Base-by-base conservation (phyloP, 306 rosid genomes). In the Lithocarpus polystachyus region DNA sequence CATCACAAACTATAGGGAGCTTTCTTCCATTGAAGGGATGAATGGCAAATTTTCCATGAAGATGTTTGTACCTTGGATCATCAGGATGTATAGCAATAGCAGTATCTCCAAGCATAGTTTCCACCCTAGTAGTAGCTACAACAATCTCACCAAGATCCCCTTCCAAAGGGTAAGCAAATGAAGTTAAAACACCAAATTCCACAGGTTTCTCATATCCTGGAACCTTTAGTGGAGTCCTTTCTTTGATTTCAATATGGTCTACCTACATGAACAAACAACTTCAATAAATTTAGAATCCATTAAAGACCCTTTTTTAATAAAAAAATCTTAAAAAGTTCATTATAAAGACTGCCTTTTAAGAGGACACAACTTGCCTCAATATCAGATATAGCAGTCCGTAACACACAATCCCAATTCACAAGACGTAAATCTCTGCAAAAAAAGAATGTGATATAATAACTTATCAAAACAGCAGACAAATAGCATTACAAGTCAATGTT, bases 51-150 rank as follows among this genome's bases (percentile, higher is more conserved):
- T 95, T 95, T 67, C 99, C 98, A 59, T 93, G 98, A 80, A 95
- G 91, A 75, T 81, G 87, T 17, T 35, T 82, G 82, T 91, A 95
- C 87, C 97, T 85, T 22, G 76, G 79, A 79, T 95, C 98, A 54
- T 81, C 78, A 53, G 99, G 96, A 82, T 93, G 98, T 73, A 95
- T 69, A 40, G 99, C 97, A 78, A 95, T 90, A 51, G 99, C 98
- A 78, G 97, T 89, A 85, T 95, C 99, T 18, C 99, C 99, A 33
- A 95, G 98, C 98, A 95, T 95, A 10, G 98, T 93, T 84, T 95
- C 99, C 76, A 95, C 89, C 79, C 99, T 84, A 74, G 98, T 95
- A 51, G 99, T 93, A 75, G 98, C 98, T 68, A 93, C 98, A 79
- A 95, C 89, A 84, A 95, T 88, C 83, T 95, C 98, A 77, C 99